Base-by-base conservation (phyloP, 345 rosid genomes). In the Orychophragmus violaceus region DNA sequence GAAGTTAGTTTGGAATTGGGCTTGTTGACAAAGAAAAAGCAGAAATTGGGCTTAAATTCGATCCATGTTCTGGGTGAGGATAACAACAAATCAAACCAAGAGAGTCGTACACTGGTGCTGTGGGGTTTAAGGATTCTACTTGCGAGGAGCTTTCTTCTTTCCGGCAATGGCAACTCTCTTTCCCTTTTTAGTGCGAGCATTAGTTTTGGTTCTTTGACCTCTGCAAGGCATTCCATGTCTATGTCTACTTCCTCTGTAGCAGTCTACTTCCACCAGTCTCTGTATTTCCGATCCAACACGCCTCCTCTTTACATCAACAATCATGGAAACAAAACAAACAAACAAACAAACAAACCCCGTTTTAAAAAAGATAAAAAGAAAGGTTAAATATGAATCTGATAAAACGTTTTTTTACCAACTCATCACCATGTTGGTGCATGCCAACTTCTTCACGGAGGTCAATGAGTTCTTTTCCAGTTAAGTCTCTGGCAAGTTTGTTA, bases 401-500 rank as follows among this genome's bases (percentile, higher is more conserved):
- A 16, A 41, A 41, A 37, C 11, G 1, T 1, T 50, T 1, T 5
- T 16, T 12, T 79, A 87, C 97, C 91, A 90, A 57, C 54, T 87
- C 87, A 42, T 83, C 88, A 54, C 87, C 97, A 56, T 82, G 81
- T 70, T 77, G 67, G 68, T 85, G 82, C 49, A 62, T 74, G 36
- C 82, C 80, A 48, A 90, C 89, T 78, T 90, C 91, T 54, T 82
- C 82, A 70, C 88, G 86, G 29, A 90, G 84, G 27, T 63, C 70
- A 25, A 81, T 81, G 62, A 90, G 84, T 60, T 90, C 91, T 49
- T 82, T 78, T 22, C 87, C 91, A 2, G 88, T 78, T 52, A 89
- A 78, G 55, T 82, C 89, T 81, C 83, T 76, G 8, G 96, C 80
- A n/a, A 77, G 70, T 77, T 89, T 89, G 78, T 85, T 89, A 10